Conservation (phyloP, 768 basidiomycete genomes). For the Mycena metata region DNA sequence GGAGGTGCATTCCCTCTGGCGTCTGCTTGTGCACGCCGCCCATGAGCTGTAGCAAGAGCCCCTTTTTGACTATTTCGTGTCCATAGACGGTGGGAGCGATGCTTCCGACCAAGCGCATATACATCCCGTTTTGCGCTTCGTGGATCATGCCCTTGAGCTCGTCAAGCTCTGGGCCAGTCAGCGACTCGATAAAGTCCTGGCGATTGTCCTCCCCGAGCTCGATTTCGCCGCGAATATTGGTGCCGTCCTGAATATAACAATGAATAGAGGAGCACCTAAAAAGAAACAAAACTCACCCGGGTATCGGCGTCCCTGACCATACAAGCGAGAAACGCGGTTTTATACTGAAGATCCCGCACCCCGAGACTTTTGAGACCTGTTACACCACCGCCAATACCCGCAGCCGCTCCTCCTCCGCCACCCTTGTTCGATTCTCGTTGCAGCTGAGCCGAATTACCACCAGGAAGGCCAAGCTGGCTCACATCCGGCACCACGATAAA, state of each 20-base stretch:
- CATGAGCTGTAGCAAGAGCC: conserved; percentile 95
- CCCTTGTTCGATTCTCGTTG: conserved; percentile 86
- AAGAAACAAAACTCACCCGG: conserved; percentile 67
- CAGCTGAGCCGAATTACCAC: conserved; percentile 92
- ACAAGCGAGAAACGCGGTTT: conserved; percentile 97
- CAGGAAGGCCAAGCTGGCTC: conserved; percentile 93
- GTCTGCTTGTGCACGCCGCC: conserved; percentile 99
- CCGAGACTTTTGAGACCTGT: conserved; percentile 95
- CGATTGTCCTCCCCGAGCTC: conserved; percentile 83
- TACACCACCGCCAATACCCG: conserved; percentile 83
- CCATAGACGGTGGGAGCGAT: conserved; percentile 99
- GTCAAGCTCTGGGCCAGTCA: conserved; percentile 96
- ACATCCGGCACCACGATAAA: conserved; percentile 99
- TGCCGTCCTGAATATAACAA: conserved; percentile 70
- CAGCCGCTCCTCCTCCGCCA: conserved; percentile 69
- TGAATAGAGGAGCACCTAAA: background rate
- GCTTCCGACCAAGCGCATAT: conserved; percentile 91
- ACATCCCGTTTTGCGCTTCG: no score
- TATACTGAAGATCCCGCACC: conserved; percentile 96
- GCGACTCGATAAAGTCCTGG: conserved; percentile 87
- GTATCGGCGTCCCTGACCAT: conserved; percentile 96
- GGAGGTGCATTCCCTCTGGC: conserved; percentile 95
- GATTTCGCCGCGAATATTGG: conserved; percentile 92
- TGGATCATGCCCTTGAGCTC: conserved; percentile 96
- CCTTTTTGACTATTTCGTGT: conserved; percentile 99